phyloP scores from a whole-genome alignment of 2,329 filamentous ascomycete genomes.

The Aspergillus thermomutatus region DNA sequence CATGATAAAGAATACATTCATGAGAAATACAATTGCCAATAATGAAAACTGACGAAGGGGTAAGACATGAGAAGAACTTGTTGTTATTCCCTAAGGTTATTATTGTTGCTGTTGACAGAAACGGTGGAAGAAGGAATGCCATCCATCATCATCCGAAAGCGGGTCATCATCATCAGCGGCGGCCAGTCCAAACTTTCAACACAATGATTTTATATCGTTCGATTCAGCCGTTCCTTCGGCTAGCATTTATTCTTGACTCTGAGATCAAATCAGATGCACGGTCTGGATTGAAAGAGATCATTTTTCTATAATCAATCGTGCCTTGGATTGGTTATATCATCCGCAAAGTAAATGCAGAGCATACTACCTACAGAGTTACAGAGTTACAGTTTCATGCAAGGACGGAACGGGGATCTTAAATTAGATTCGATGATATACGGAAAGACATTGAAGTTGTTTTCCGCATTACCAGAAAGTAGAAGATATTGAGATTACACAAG shows the following conservation, averaged over 20 bases:
- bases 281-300: background rate
- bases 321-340: background rate
- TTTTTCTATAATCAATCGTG: background rate
- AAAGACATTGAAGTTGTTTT: background rate
- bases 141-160: background rate
- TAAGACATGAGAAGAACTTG: background rate
- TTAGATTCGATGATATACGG: no score
- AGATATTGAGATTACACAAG: conserved; percentile 4
- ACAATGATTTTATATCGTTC: background rate
- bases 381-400: background rate
- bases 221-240: no score
- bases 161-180: background rate
- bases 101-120: background rate
- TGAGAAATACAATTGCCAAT: background rate
- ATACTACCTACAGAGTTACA: no score
- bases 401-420: no score
- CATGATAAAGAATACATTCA: background rate
- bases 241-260: background rate
- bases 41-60: background rate
- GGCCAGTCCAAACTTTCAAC: background rate
- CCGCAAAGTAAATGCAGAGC: background rate
- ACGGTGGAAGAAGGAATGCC: background rate
- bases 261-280: background rate
- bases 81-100: background rate
- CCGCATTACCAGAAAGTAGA: background rate